Evolutionary conservation across 2,329 filamentous ascomycete species (phyloP), one percentile per base, ranked within the genome.

Genomic region (Tolypocladium ovalisporum): DNA sequence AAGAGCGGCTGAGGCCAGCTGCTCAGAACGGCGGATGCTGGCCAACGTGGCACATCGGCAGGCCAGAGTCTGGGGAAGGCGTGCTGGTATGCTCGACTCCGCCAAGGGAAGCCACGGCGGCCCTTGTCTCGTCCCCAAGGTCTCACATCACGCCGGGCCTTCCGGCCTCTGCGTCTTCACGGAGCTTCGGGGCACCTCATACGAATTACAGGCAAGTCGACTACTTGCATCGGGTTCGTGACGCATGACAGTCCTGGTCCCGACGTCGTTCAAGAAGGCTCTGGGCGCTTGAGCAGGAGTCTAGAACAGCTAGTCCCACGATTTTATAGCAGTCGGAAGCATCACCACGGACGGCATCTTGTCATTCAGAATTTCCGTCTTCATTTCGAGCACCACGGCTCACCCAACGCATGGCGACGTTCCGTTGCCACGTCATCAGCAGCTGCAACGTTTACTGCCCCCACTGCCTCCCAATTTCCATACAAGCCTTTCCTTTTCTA

Each of bases 11-110:
- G 39, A 51, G 29, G 53, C 36, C 40, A 36, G 51, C 34, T 36
- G 32, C 34, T 9, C 42, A 19, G 2, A 29, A 22, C 12, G 32
- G 24, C 22, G 15, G 32, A 47, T 32, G 39, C 27, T 6, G 40
- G 22, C n/a, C 32, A 27, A 27, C 54, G 42, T 27, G 39, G 42
- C 54, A 6, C 64, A 65, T 62, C 70, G 67, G 65, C 60, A 64
- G 42, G 35, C 39, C 35, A 22, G n/a, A 56, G 32, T 10, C 24
- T 37, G 22, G 35, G 54, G 34, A 22, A 52, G 29, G 47, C 10
- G 47, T n/a, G 29, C 47, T 34, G 47, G 47, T 52, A 52, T 52
- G 47, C 29, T 35, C 19, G 47, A 19, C 29, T 52, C 47, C 9
- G 29, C 47, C 19, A 34, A 34, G 9, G n/a, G 47, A 34, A 52